Percentiles rank a stretch among this genome's conserved stretches.
phyloP scores from a whole-genome alignment of 2,329 filamentous ascomycete species.

The Westerdykella aurantiaca region DNA sequence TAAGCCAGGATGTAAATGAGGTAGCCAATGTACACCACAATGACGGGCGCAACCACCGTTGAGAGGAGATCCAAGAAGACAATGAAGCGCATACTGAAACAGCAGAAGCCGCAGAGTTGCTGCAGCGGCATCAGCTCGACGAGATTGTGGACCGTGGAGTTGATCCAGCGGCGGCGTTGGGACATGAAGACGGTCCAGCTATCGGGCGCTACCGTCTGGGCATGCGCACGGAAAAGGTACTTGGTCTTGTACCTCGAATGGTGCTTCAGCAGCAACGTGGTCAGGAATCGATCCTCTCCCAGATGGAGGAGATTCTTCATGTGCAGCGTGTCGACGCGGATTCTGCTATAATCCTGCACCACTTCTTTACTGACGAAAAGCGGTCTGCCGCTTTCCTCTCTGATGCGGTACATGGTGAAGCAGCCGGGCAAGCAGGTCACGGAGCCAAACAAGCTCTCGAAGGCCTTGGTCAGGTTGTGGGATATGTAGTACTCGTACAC shows the following conservation, averaged over 20 bases:
- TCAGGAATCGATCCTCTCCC: conserved; percentile 95
- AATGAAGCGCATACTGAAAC: conserved; percentile 98
- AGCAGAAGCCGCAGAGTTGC: conserved; percentile 98
- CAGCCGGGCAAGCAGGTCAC: conserved; percentile 97
- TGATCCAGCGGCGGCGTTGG: conserved; percentile 98
- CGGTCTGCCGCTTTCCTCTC: conserved; percentile 90
- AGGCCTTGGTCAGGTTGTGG: conserved; percentile 93
- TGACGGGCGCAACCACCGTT: conserved; percentile 87
- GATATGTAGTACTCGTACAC: conserved; percentile 99
- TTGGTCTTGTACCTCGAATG: conserved; percentile 97
- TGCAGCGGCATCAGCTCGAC: conserved; percentile 89
- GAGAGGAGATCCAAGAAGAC: conserved; percentile 91
- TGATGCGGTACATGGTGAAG: conserved; percentile 98
- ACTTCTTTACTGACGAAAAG: conserved; percentile 93
- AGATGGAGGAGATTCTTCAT: conserved; percentile 98
- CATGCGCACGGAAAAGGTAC: conserved; percentile 86
- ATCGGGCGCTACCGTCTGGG: conserved; percentile 96
- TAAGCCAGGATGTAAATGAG: conserved; percentile 68
- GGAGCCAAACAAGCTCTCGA: conserved; percentile 93
- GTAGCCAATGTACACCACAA: conserved; percentile 82
- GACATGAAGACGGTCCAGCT: conserved; percentile 93
- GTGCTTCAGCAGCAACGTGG: conserved; percentile 85
- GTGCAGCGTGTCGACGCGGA: conserved; percentile 94
- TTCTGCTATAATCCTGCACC: conserved; percentile 79
- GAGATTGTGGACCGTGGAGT: conserved; percentile 96